These are phyloP conservation scores for Croton setiger DNA, from an alignment of 441 rosid genomes.

Conservation along the genomic window DNA sequence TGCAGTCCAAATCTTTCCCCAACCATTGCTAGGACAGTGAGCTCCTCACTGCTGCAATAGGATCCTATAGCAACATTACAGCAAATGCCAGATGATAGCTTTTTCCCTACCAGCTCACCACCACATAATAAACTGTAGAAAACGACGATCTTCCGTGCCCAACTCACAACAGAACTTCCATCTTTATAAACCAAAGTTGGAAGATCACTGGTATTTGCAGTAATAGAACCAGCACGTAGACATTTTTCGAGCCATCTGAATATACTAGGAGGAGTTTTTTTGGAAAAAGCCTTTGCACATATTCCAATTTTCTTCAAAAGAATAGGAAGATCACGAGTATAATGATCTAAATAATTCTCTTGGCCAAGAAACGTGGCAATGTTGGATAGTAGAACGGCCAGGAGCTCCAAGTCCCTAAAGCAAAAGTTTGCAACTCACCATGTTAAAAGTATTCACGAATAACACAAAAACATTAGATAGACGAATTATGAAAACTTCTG, in stretches of 20 bases:
- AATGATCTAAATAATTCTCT: conserved; percentile 81
- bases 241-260: conserved; percentile 93
- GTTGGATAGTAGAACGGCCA: conserved; percentile 64
- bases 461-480: not conserved
- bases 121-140: conserved; percentile 87
- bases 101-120: conserved; percentile 62
- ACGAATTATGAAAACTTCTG: not conserved
- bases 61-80: conserved; percentile 82
- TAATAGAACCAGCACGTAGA: conserved; percentile 59
- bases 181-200: conserved; percentile 70
- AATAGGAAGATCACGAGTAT: conserved; percentile 88
- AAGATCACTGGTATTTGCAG: conserved; percentile 56
- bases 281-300: conserved; percentile 35
- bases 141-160: conserved; percentile 80
- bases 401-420: conserved; percentile 83
- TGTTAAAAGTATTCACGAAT: conserved; percentile 12
- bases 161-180: conserved; percentile 68
- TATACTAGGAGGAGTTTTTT: conserved; percentile 70
- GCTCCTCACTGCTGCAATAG: conserved; percentile 70
- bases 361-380: conserved; percentile 78
- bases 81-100: conserved; percentile 72
- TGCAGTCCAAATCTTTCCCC: conserved; percentile 96
- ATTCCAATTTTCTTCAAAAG: conserved; percentile 46
- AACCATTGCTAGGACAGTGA: conserved; percentile 88
- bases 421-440: conserved; percentile 20